phyloP scores from a whole-genome alignment of 208 protist genomes.

The Leishmania lainsoni region DNA sequence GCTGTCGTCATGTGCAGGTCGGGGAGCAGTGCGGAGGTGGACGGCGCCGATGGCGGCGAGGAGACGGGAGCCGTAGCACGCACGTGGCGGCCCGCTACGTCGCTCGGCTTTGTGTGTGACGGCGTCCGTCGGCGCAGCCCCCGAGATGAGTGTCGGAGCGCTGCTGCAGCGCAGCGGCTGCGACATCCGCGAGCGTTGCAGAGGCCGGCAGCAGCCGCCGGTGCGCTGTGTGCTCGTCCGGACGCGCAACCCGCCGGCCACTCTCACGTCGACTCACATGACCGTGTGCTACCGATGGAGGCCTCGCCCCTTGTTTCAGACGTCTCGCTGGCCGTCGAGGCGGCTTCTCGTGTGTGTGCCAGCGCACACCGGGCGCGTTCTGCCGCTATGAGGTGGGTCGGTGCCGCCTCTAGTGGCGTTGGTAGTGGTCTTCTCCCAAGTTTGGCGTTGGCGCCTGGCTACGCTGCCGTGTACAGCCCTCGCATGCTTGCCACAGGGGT shows the following conservation, averaged over 20 bases:
- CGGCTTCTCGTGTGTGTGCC: background rate
- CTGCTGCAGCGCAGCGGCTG: background rate
- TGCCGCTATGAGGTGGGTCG: background rate
- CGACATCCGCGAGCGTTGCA: background rate
- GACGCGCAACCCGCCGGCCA: no score
- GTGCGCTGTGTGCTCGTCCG: background rate
- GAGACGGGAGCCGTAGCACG: background rate
- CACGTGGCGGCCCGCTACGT: constrained; percentile 1
- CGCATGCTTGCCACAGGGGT: constrained; percentile 8
- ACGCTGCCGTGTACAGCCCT: constrained; percentile 17
- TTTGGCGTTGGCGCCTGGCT: background rate
- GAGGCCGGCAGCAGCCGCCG: background rate
- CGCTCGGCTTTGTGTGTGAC: background rate
- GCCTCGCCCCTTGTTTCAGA: background rate
- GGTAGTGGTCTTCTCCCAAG: no score
- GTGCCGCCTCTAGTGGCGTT: background rate
- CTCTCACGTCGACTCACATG: background rate
- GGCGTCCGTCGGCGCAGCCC: background rate
- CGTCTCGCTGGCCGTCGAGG: background rate
- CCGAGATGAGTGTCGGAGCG: background rate
- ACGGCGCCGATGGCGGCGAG: background rate
- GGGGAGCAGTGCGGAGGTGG: background rate
- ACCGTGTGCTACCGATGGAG: background rate
- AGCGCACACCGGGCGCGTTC: background rate
- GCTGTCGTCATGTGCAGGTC: background rate